Conservation (phyloP, 805 yeast genomes). For the Torulaspora indica region DNA sequence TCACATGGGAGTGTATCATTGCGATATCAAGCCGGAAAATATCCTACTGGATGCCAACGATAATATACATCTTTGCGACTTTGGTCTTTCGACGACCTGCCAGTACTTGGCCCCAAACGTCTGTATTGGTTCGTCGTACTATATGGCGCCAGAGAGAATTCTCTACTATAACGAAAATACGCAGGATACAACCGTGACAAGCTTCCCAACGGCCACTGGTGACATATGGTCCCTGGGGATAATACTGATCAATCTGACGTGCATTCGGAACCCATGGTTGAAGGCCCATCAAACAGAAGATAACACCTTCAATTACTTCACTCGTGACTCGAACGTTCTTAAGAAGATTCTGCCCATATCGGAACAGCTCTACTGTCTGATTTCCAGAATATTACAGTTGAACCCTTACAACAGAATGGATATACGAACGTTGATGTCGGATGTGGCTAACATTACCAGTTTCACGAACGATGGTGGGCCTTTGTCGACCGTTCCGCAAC, state of each 20-base stretch:
- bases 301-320: slow-evolving; percentile 60
- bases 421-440: slow-evolving; percentile 20
- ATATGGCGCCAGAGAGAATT: slow-evolving; percentile 88
- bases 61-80: slow-evolving; percentile 67
- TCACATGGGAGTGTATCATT: slow-evolving; percentile 76
- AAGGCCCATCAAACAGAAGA: slow-evolving; percentile 62
- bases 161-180: slow-evolving; percentile 17
- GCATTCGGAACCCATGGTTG: slow-evolving; percentile 88
- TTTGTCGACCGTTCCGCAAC: slow-evolving; percentile 23
- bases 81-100: slow-evolving; percentile 76
- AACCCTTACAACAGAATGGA: slow-evolving; percentile 36
- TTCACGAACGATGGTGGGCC: slow-evolving; percentile 31
- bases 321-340: slow-evolving; percentile 51
- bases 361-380: slow-evolving; percentile 49
- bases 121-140: slow-evolving; percentile 82
- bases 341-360: slow-evolving; percentile 70
- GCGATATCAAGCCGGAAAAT: slow-evolving; percentile 95
- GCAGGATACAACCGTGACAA: slow-evolving; percentile 27
- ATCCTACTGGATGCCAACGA: slow-evolving; percentile 61
- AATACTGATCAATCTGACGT: slow-evolving; percentile 70
- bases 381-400: slow-evolving; percentile 36
- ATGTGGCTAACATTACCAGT: slow-evolving; percentile 24
- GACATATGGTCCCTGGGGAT: slow-evolving; percentile 88
- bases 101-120: slow-evolving; percentile 57
- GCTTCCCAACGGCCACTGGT: slow-evolving; percentile 63